Percentiles rank a stretch among this genome's conserved stretches.
These are phyloP conservation scores for Puccinia novopanici DNA, from an alignment of 1,284 basidiomycete genomes.

Conservation along the genomic window DNA sequence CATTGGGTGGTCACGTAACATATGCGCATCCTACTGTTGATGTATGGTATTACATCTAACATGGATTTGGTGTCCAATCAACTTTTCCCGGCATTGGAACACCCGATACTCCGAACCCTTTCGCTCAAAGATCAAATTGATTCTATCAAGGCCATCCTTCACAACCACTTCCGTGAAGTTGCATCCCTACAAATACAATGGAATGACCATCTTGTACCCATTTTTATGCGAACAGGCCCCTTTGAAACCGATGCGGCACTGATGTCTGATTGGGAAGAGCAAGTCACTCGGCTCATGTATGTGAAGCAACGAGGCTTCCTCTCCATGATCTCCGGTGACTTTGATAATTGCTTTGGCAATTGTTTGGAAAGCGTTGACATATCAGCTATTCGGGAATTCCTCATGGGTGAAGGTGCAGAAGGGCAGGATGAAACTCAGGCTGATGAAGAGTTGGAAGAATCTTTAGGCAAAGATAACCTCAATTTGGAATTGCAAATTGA, in stretches of 20 bases:
- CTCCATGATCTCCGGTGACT: neutral
- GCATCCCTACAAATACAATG: neutral
- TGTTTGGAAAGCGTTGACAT: neutral
- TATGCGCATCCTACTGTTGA: too few species aligned
- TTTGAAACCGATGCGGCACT: neutral
- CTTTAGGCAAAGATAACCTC: too few species aligned
- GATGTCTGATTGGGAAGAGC: neutral
- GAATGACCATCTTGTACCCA: neutral
- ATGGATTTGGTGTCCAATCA: too few species aligned
- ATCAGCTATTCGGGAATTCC: neutral
- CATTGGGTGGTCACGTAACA: too few species aligned
- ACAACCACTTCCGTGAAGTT: slow-evolving; percentile 14
- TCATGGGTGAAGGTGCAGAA: too few species aligned
- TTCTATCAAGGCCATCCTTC: slow-evolving; percentile 11
- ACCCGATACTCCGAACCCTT: too few species aligned
- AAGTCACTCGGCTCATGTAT: neutral
- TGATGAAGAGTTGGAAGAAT: too few species aligned
- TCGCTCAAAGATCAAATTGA: neutral
- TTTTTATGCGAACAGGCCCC: neutral
- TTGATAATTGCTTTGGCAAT: neutral
- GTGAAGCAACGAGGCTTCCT: neutral
- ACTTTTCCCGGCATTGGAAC: too few species aligned
- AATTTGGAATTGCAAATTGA: too few species aligned
- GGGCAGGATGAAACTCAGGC: too few species aligned
- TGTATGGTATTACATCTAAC: too few species aligned